These are phyloP conservation scores for Cenchrus fungigraminus DNA, from an alignment of 176 grass and related monocot genomes.

Conservation along the genomic window DNA sequence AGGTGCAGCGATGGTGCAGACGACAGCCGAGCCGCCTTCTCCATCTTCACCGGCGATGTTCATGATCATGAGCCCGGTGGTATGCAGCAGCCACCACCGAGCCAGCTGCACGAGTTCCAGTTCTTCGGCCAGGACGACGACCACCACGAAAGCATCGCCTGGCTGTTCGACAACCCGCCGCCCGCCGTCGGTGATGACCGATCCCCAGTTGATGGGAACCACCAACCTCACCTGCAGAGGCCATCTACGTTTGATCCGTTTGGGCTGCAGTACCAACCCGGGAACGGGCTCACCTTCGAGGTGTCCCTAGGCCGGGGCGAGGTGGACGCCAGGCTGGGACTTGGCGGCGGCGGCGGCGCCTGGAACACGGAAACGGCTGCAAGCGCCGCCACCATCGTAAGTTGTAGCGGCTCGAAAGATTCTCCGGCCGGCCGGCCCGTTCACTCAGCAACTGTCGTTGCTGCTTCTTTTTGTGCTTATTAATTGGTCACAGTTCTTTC, in stretches of 20 bases:
- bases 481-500: neutral
- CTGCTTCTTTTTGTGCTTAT: too few relatives aligned
- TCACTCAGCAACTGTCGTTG: neutral
- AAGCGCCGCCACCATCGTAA: constrained; percentile 33
- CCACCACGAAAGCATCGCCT: neutral
- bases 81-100: neutral
- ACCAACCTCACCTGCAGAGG: neutral
- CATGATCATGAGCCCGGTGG: neutral
- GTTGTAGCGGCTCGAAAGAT: constrained; percentile 8
- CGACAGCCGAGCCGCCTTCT: neutral
- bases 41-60: neutral
- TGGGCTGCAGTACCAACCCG: neutral
- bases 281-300: constrained; percentile 33
- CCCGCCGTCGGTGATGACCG: neutral
- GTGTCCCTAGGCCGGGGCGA: neutral
- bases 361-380: neutral
- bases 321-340: neutral
- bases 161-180: constrained; percentile 30
- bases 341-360: neutral
- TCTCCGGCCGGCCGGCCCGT: neutral
- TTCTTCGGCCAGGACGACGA: constrained; percentile 15
- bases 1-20: neutral
- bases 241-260: neutral
- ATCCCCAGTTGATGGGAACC: neutral
- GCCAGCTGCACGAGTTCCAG: constrained; percentile 29